Evolutionary conservation across 352 stramenopile genomes (phyloP).

Genomic region (Globisporangium rhizosaccharum): DNA sequence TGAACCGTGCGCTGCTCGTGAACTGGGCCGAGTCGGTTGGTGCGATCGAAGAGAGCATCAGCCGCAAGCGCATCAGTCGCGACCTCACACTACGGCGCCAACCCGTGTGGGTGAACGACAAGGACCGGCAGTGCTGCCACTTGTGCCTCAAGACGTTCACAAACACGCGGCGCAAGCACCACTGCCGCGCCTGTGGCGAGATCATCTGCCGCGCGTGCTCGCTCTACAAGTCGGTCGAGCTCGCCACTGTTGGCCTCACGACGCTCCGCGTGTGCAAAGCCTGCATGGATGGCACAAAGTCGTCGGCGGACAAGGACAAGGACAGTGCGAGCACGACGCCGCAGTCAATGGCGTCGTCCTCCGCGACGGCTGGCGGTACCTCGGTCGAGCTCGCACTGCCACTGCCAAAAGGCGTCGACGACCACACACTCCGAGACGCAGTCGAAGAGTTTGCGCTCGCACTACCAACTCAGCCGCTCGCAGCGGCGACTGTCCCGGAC

Average conservation of each 20-base stretch:
- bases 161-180: conserved; percentile 71
- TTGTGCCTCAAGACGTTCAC: conserved; percentile 82
- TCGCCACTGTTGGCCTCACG: conserved; percentile 66
- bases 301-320: background rate
- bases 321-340: conserved; percentile 9
- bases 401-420: conserved; percentile 37
- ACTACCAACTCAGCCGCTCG: conserved; percentile 44
- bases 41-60: conserved; percentile 63
- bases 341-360: conserved; percentile 4
- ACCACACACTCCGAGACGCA: conserved; percentile 41
- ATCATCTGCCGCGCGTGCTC: conserved; percentile 81
- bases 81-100: conserved; percentile 65
- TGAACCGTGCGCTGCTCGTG: conserved; percentile 59
- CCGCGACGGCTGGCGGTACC: background rate
- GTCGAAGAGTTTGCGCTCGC: conserved; percentile 74
- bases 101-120: conserved; percentile 78
- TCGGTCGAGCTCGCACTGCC: conserved; percentile 13
- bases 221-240: conserved; percentile 72
- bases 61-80: conserved; percentile 61
- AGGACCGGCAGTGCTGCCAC: conserved; percentile 77
- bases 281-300: conserved; percentile 61
- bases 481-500: conserved; percentile 43
- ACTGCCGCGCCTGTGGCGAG: conserved; percentile 79
- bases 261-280: conserved; percentile 75
- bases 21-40: conserved; percentile 69